Evolutionary conservation across 2,329 filamentous ascomycete species (phyloP), one percentile per base, ranked within the genome.

Genomic region (Colletotrichum noveboracense): DNA sequence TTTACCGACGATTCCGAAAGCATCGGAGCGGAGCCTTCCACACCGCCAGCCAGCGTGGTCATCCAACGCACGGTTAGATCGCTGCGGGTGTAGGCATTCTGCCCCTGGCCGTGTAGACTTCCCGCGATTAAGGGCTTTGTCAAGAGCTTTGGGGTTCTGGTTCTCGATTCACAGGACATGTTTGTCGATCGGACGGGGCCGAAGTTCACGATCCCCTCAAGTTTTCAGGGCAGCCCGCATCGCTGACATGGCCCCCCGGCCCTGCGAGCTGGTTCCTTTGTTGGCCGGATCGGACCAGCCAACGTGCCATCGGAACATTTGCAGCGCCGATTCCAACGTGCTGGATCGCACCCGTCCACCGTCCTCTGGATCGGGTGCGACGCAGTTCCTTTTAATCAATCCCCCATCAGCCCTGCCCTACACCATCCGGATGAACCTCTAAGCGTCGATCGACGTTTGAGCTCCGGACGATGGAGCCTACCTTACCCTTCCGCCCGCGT

Each of bases 131-230:
- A 52, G 43, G 43, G 43, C n/a, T 52, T 52, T 58, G 21, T 28
- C 18, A 32, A 30, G 21, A 18, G 14, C 13, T 24, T 52, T 26
- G 32, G n/a, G 30, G 21, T 55, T 64, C 65, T 18, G 30, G 70
- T 73, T 75, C 73, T 65, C 64, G 74, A 76, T 76, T 73, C 16
- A 74, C 58, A 38, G 56, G 34, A 68, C 56, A 21, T 28, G 16
- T 55, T 74, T 34, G 58, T 58, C 64, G 70, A 76, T 76, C 70
- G 74, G 74, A 69, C 64, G 65, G 62, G 56, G 21, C 74, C 56
- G 74, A 52, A 76, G 21, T 65, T 73, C 70, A 64, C 74, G 74
- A 76, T 76, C 70, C 34, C 64, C 43, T 76, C 70, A 69, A 13
- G 9, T 65, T 60, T 69, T 30, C 74, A 60, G 64, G 70, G 64